These are phyloP conservation scores for Pichia sp. DNA, from an alignment of 1,139 yeast genomes.

Conservation along the genomic window DNA sequence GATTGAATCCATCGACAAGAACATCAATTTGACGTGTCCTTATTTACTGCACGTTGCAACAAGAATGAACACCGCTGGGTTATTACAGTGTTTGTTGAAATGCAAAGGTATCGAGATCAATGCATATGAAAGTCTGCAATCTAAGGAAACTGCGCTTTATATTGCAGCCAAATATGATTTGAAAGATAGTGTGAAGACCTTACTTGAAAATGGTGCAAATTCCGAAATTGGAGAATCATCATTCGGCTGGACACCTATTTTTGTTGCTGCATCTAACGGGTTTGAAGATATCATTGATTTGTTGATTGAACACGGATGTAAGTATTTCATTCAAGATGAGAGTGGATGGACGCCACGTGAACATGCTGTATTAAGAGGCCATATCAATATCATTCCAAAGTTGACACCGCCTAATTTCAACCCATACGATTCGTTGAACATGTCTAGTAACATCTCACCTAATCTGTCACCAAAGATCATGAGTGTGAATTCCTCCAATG, in stretches of 20 bases:
- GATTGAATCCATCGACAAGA: slow-evolving; percentile 43
- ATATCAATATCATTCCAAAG: slow-evolving; percentile 63
- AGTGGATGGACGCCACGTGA: slow-evolving; percentile 99
- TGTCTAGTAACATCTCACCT: slow-evolving; percentile 24
- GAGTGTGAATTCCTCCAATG: slow-evolving; percentile 14
- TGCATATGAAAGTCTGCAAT: slow-evolving; percentile 52
- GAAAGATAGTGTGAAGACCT: slow-evolving; percentile 50
- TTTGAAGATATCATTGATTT: slow-evolving; percentile 52
- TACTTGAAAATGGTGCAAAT: slow-evolving; percentile 61
- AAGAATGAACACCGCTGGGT: slow-evolving; percentile 57
- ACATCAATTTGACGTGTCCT: slow-evolving; percentile 42
- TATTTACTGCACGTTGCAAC: slow-evolving; percentile 68
- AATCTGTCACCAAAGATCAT: slow-evolving; percentile 20
- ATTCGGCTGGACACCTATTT: slow-evolving; percentile 96
- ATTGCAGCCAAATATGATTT: slow-evolving; percentile 71
- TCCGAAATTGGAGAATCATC: slow-evolving; percentile 74
- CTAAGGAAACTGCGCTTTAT: slow-evolving; percentile 79
- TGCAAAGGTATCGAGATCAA: slow-evolving; percentile 64
- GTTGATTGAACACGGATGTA: slow-evolving; percentile 54
- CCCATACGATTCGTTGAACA: slow-evolving; percentile 29
- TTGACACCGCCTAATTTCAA: slow-evolving; percentile 44
- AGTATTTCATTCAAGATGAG: slow-evolving; percentile 61
- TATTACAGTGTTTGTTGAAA: slow-evolving; percentile 54
- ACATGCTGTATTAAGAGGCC: slow-evolving; percentile 92
- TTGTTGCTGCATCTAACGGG: slow-evolving; percentile 91